These are phyloP conservation scores for Rhizopus arrhizus DNA, from an alignment of 371 early-diverging fungal species.

Conservation along the genomic window DNA sequence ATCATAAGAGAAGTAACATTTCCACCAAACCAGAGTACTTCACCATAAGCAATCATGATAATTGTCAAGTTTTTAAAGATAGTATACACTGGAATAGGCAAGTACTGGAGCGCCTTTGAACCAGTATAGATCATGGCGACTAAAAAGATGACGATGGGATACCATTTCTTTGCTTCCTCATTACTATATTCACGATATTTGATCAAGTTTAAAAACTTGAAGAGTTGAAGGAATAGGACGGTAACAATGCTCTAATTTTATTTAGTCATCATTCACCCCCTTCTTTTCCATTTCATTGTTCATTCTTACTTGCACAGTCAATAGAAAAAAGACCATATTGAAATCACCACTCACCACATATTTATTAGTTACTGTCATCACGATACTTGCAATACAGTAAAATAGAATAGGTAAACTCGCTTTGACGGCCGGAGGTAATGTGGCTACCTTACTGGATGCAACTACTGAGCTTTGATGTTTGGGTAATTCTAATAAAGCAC, in stretches of 20 bases:
- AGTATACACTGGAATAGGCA: slow-evolving; percentile 95
- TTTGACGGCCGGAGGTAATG: slow-evolving; percentile 24
- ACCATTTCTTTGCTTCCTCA: slow-evolving; percentile 80
- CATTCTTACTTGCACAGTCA: slow-evolving; percentile 77
- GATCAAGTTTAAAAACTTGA: slow-evolving; percentile 68
- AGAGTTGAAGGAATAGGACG: slow-evolving; percentile 41
- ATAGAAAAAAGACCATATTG: slow-evolving; percentile 88
- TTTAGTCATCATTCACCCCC: not conserved
- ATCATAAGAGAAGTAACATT: slow-evolving; percentile 79
- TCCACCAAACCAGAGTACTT: slow-evolving; percentile 82
- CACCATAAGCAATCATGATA: slow-evolving; percentile 95
- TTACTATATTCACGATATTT: slow-evolving; percentile 65
- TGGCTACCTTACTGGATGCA: slow-evolving; percentile 21
- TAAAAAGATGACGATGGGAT: slow-evolving; percentile 84
- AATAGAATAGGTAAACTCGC: slow-evolving; percentile 68
- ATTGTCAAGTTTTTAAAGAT: slow-evolving; percentile 99
- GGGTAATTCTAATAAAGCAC: slow-evolving; percentile 12
- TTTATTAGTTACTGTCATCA: slow-evolving; percentile 98
- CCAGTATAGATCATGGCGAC: slow-evolving; percentile 98
- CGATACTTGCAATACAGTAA: slow-evolving; percentile 90
- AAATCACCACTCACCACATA: slow-evolving; percentile 87
- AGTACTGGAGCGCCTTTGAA: slow-evolving; percentile 89
- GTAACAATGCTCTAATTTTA: slow-evolving; percentile 39
- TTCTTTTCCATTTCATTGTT: not conserved
- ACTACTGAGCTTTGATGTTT: slow-evolving; percentile 10